Base-by-base conservation (phyloP, 352 stramenopile species). In the Pythium rhizo-oryzae region DNA sequence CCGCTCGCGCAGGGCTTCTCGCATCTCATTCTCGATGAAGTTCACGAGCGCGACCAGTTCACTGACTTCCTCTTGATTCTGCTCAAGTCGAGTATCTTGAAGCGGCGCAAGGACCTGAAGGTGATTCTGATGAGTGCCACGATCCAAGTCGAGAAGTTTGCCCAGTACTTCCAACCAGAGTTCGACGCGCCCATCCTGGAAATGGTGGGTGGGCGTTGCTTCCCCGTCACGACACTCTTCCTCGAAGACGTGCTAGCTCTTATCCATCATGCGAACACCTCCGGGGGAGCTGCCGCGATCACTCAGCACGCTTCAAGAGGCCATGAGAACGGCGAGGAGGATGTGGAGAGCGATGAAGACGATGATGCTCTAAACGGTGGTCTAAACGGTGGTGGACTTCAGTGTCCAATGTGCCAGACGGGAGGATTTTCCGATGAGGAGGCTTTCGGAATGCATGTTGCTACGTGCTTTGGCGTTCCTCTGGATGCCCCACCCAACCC, bases 61-160 rank as follows among this genome's bases (percentile, higher is more conserved):
- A 98, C 93, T 1, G 97, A 99, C 68, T 99, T 99, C 70, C 71
- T 99, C 51, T 82, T 99, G 37, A 98, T 99, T 69, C 70, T 97
- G 54, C 84, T 99, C 75, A 96, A 86, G 71, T 92, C 79, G 19
- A 96, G 70, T 23, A 88, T 99, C 51, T 76, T 97, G 6, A 79
- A 82, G 54, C 80, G 89, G 25, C 78, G 90, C 53, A 81, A 81
- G 19, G 77, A 97, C 67, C 81, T 98, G 23, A 93, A 96, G 71
- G 73, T 98, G 2, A 89, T 98, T 41, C 73, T 98, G 9, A 99
- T 99, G 97, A 98, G 87, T 66, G 97, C 97, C 8, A 99, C 97
- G 7, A 96, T 99, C 49, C 92, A 98, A 57, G 92, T 93, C 5
- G 82, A 97, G 30, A 98, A 98, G 57, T 93, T 99, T 65, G 80